phyloP scores from a whole-genome alignment of 2,329 filamentous ascomycete species.

The Curvularia sp. region DNA sequence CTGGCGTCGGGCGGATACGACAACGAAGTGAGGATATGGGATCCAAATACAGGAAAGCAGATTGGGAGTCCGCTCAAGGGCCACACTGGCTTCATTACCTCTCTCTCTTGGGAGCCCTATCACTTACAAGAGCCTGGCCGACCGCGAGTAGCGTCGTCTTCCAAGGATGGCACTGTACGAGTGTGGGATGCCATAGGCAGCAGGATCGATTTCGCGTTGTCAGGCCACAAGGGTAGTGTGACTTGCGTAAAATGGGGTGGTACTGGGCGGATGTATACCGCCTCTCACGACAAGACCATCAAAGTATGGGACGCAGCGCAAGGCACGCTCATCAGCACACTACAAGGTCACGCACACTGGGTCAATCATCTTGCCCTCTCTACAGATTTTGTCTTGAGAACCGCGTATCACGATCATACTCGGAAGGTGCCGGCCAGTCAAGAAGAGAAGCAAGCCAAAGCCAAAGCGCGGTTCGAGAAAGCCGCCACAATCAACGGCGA shows the following conservation, averaged over 20 bases:
- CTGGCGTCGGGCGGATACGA: slow-evolving; percentile 94
- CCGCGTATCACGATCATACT: slow-evolving; percentile 83
- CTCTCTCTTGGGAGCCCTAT: slow-evolving; percentile 90
- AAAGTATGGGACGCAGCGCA: slow-evolving; percentile 86
- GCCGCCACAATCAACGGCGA: slow-evolving; percentile 78
- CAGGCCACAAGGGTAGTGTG: slow-evolving; percentile 87
- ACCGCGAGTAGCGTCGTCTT: slow-evolving; percentile 82
- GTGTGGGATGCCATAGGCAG: slow-evolving; percentile 85
- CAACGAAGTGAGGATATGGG: slow-evolving; percentile 88
- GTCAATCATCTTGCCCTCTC: slow-evolving; percentile 95
- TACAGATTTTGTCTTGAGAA: slow-evolving; percentile 87
- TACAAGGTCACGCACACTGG: slow-evolving; percentile 88
- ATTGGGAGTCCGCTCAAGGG: slow-evolving; percentile 78
- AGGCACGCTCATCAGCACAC: slow-evolving; percentile 79
- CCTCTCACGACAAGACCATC: slow-evolving; percentile 88
- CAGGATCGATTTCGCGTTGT: slow-evolving; percentile 79
- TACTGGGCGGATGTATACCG: slow-evolving; percentile 64
- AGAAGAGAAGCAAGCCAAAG: slow-evolving; percentile 75
- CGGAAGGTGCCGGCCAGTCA: slow-evolving; percentile 72
- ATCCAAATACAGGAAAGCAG: slow-evolving; percentile 79
- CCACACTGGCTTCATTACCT: slow-evolving; percentile 88
- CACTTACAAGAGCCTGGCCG: slow-evolving; percentile 78
- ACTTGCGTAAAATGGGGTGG: slow-evolving; percentile 95
- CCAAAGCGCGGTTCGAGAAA: slow-evolving; percentile 83
- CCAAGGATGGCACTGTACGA: slow-evolving; percentile 86